Base-by-base conservation (phyloP, 108 stramenopile species). In the Skeletonema costatum region DNA sequence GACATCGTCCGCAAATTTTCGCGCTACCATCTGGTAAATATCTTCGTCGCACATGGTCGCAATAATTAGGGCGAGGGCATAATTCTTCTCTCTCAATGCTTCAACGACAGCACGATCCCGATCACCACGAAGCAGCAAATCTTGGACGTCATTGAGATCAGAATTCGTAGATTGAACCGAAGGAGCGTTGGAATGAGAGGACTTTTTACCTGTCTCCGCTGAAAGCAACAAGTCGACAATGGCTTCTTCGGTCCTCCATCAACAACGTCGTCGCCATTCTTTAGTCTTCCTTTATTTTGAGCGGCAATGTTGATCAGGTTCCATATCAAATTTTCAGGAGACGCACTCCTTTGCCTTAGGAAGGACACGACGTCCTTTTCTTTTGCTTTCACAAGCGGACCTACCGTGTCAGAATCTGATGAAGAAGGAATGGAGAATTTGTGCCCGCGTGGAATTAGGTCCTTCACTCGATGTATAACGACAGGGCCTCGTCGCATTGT, bases 1-100 rank as follows among this genome's bases (percentile, higher is more conserved):
- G 32, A 64, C 72, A 29, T 87, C 84, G 63, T 85, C 81, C 9
- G 87, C 87, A 79, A 83, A 96, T 9, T 81, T 64, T 60, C 60
- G 76, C 17, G 88, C 89, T 8, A 80, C 91, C 29, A 71, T 67
- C 41, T 86, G 83, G 67, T 89, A 96, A 5, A 86, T 91, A 1
- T 71, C 82, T 1, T 64, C 44, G 29, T 85, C 90, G 71, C 90
- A 94, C 82, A 92, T 86, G 30, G 73, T 79, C 12, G 90, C 88
- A 41, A 96, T 89, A 11, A 96, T 76, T 3, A 96, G 67, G 21
- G 96, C 93, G 8, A 93, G 80, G 2, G 93, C 89, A 70, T 82
- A 92, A 44, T 94, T 80, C 51, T 76, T 73, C 60, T 78, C 70
- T 6, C 60, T 60, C 19, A 96, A 41, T 9, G 96, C 93, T 63